Evolutionary conservation across 768 basidiomycete species (phyloP), one percentile per base, ranked within the genome.

Genomic region (Hirschioporus abietinus): DNA sequence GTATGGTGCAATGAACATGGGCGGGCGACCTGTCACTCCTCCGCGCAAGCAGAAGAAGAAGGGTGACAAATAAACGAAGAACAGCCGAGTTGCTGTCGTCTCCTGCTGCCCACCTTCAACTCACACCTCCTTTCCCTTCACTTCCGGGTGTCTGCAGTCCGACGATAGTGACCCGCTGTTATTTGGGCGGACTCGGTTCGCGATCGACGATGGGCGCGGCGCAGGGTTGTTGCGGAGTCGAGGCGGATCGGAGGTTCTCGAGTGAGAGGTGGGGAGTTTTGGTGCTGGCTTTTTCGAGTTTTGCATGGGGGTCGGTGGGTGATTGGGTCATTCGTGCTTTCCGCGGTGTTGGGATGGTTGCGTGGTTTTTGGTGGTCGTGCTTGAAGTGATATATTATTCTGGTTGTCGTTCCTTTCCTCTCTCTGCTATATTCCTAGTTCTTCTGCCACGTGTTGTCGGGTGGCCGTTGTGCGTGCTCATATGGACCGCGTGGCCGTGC

Each of bases 21-120:
- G 89, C 42, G 42, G 42, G 26, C 86, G 93, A 71, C 93, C 92
- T 6, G 91, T 96, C 72, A 98, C 96, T 70, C 95, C 95, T 69
- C 96, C 96, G 68, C 92, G 96, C 79, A 97, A 96, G 84, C 89
- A 90, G 81, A 96, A 95, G 91, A 96, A 96, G 88, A 95, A 95
- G 84, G 93, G 91, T 72, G 87, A 82, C 81, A 92, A 92, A 34
- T 61, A 61, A 34, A 2, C 60, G 52, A 71, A 73, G 69, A 70
- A 52, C 42, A 52, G 42, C 42, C 15, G 42, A 15, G 42, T 52
- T 20, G 42, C 42, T 52, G 42, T 52, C 42, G 42, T 52, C 42
- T 52, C 42, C 42, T 52, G 20, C 42, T 52, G 42, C 42, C 20
- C 42, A 52, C 42, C 42, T 52, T 52, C 42, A 52, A 52, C 42